These are phyloP conservation scores for Cydonia oblonga DNA, from an alignment of 331 rosid genomes.

Conservation along the genomic window DNA sequence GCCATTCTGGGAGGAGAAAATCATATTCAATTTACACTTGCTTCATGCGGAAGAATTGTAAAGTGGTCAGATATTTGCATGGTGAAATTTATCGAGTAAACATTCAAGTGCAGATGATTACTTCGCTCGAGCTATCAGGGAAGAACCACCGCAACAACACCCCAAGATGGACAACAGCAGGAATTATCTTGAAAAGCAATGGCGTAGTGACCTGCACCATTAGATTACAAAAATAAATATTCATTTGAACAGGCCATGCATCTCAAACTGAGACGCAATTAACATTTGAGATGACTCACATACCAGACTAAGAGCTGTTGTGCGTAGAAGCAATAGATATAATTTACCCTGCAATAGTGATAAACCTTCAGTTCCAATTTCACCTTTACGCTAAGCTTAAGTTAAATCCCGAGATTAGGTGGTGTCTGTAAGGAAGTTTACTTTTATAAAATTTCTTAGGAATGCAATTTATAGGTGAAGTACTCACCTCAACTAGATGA, in stretches of 20 bases:
- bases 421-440: background rate
- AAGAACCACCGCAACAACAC: constrained; percentile 76
- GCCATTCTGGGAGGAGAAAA: constrained; percentile 49
- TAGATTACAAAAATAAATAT: background rate
- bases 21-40: constrained; percentile 16
- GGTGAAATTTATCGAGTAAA: background rate
- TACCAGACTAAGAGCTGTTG: constrained; percentile 97
- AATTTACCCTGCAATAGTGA: constrained; percentile 65
- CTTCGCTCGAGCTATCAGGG: constrained; percentile 59
- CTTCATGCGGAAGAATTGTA: background rate
- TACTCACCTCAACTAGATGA: constrained; percentile 87
- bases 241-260: background rate
- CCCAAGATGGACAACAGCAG: constrained; percentile 80
- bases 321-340: constrained; percentile 72
- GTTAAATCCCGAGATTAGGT: background rate
- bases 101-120: constrained; percentile 19
- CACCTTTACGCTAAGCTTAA: background rate
- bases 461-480: constrained; percentile 1
- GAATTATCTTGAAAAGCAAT: constrained; percentile 87
- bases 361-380: background rate
- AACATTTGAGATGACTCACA: constrained; percentile 1
- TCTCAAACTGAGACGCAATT: background rate
- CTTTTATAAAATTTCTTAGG: background rate
- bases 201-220: constrained; percentile 91
- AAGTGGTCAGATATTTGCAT: background rate